Base-by-base conservation (phyloP, 352 stramenopile genomes). In the Phytopythium cucurbitacearum region DNA sequence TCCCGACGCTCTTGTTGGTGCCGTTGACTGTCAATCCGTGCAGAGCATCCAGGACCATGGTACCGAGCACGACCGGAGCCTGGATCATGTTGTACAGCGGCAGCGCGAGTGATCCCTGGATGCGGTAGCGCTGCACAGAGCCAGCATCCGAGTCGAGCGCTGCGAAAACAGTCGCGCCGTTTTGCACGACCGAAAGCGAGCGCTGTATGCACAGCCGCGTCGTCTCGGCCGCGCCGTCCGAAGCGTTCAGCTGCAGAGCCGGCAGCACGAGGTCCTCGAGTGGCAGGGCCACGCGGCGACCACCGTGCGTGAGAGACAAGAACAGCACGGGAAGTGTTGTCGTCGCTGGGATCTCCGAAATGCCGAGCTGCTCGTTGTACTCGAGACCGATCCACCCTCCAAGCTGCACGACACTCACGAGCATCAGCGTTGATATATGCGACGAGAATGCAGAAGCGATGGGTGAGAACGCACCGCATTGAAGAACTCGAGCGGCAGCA, bases 61-160 rank as follows among this genome's bases (percentile, higher is more conserved):
- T 43, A 10, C 79, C 79, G 45, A 90, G 80, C 50, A 78, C 62
- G n/a, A 90, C 67, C 0, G 79, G 76, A 6, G 67, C 57, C 34
- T 88, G 68, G 33, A 79, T 59, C 79, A 90, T 90, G 58, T 87
- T 90, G 60, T 75, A 86, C 9, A 89, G 64, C n/a, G 64, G 64
- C 4, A 86, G 64, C 11, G 69, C 58, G 8, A 72, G 65, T 0
- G 64, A 72, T 15, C 73, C 68, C 35, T 87, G 72, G 40, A 87
- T 47, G 34, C 76, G 62, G 43, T 85, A 80, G 9, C 76, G 69
- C 39, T 78, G 70, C 13, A 70, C 62, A 0, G 72, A 57, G 9
- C 67, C 65, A 8, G 57, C 59, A 13, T 80, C 76, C 5, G 66
- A 65, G 16, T 84, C 71, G 10, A 81, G 65, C 5, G 65, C 36